Base-by-base conservation (phyloP, 768 basidiomycete genomes). In the Pulveroboletus sp. region DNA sequence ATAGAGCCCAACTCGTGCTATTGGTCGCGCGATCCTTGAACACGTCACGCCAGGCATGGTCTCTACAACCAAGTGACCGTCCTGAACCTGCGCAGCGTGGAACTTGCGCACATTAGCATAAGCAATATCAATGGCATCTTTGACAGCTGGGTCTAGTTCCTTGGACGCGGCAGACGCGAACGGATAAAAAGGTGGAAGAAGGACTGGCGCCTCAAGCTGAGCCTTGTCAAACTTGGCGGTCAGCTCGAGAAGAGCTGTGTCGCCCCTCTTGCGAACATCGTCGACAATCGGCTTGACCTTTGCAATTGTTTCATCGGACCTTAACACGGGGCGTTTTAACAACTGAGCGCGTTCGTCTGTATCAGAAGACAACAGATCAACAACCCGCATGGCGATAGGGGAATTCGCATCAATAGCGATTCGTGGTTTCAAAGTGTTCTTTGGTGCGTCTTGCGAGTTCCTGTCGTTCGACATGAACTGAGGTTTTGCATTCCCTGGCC, bases 41-140 rank as follows among this genome's bases (percentile, higher is more conserved):
- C 96, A 98, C 2, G 91, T 85, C 39, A 99, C 94, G 9, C 96
- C 96, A 7, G 96, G 94, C 91, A 93, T 97, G 10, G 96, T 98
- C 70, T 97, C 93, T 7, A 99, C 92, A 6, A 80, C 74, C 39
- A 99, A 76, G 21, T 81, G 72, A 44, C 78, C 74, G 42, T 76
- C 76, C 54, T 85, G 82, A n/a, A 80, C 72, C 71, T 98, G 94
- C 6, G 93, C 93, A 18, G 78, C 79, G 67, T 96, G 95, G 78
- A 97, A 98, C 61, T 82, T 86, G 69, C 77, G 79, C 64, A 99
- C 89, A 67, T 99, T 99, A 51, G 74, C 74, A 65, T 98, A 99
- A 4, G 96, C 96, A 46, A 76, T 70, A 62, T 96, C 87, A 64
- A 98, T 95, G 21, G 96, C 92, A 39, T 76, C 72, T 57, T 80